These are phyloP conservation scores for Metarhizium brunneum DNA, from an alignment of 2,329 filamentous ascomycete species.

Conservation along the genomic window DNA sequence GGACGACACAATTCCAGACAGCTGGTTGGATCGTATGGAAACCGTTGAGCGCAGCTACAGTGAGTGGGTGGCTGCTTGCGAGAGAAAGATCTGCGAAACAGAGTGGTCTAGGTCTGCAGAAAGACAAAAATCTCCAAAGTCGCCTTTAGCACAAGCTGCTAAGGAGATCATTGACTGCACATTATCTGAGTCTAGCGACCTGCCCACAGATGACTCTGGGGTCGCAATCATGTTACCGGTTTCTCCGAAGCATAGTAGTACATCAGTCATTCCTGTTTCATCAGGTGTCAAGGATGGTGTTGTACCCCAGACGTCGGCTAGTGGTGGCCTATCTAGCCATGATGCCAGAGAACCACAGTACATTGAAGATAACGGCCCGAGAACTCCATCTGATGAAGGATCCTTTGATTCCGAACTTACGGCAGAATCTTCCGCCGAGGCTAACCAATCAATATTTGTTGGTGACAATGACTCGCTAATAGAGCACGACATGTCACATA, in stretches of 20 bases:
- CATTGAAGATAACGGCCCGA: neutral
- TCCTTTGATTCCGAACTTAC: constrained; percentile 1
- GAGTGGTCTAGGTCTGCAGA: constrained; percentile 32
- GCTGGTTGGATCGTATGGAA: constrained; percentile 85
- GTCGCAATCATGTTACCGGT: neutral
- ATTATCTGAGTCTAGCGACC: neutral
- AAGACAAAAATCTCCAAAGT: neutral
- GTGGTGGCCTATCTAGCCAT: neutral
- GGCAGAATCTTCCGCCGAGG: constrained; percentile 1
- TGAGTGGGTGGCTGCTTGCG: constrained; percentile 71
- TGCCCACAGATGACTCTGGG: neutral
- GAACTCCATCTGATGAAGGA: neutral
- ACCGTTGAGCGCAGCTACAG: constrained; percentile 66
- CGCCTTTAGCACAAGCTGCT: neutral
- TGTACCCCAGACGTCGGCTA: neutral
- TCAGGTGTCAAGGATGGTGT: neutral
- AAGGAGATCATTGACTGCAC: neutral
- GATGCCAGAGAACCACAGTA: neutral
- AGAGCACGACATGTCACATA: constrained; percentile 7
- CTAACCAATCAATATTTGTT: neutral
- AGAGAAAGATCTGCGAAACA: constrained; percentile 61
- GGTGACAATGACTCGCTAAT: neutral
- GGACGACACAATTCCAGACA: constrained; percentile 73
- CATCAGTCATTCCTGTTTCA: neutral
- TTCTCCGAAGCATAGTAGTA: neutral